A percentile compares a stretch with the other conserved stretches of the same genome.
These are phyloP conservation scores for Paraphaeosphaeria minitans DNA, from an alignment of 2,329 filamentous ascomycete genomes.

Conservation along the genomic window DNA sequence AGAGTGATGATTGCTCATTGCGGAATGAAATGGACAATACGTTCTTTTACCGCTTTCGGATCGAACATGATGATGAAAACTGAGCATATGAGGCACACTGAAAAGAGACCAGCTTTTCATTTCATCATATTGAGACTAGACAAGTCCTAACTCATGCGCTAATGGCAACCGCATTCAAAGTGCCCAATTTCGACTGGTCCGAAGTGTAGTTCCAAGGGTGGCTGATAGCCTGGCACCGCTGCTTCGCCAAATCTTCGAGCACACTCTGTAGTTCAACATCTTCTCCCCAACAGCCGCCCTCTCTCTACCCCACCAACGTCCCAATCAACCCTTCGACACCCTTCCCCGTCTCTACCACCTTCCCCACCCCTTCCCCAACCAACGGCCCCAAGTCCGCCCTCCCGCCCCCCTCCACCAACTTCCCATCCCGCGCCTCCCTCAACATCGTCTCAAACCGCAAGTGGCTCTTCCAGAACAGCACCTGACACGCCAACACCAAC, in stretches of 20 bases:
- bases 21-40: background rate
- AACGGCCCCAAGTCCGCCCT: background rate
- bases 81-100: no score
- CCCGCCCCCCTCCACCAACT: background rate
- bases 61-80: background rate
- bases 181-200: no score
- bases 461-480: slow-evolving; percentile 36
- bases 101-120: no score
- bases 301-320: background rate
- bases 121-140: no score
- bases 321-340: background rate
- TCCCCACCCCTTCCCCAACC: background rate
- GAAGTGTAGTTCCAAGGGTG: no score
- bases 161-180: no score
- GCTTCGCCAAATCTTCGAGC: no score
- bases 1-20: background rate
- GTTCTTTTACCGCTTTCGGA: background rate
- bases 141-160: no score
- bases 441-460: slow-evolving; percentile 29
- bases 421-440: slow-evolving; percentile 20
- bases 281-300: background rate
- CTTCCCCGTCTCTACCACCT: background rate
- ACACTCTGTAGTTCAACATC: no score
- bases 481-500: slow-evolving; percentile 35
- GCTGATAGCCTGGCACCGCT: no score